Evolutionary conservation across 1,284 basidiomycete species (phyloP), one percentile per base, ranked within the genome.

Genomic region (Cryptococcus depauperatus): DNA sequence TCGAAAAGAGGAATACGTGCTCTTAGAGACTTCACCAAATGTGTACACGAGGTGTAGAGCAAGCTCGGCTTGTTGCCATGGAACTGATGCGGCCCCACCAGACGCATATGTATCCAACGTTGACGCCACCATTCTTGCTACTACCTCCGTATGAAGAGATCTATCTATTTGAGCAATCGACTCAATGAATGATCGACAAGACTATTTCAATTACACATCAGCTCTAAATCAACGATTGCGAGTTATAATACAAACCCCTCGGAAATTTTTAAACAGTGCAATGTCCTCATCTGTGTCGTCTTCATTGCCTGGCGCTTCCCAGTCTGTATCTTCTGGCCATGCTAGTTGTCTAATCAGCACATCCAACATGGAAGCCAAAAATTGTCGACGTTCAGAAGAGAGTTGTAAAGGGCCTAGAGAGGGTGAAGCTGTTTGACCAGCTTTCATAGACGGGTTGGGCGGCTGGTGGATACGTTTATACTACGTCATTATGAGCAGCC

Each of bases 41-140:
- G 92, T 85, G 66, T 82, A 96, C 1, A 96, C 82, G 23, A 97
- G 78, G 66, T 90, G 90, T 14, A 96, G 74, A 0, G 88, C 90
- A 18, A 98, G 76, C 68, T 99, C 95, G 1, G 86, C 86, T 59
- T 95, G 85, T 62, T 92, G 83, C 96, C 96, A 99, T 41, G 84
- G 79, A 18, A 95, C 61, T 55, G 59, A 61, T 1, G 56, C 50
- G 0, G 58, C 50, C 5, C 70, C 70, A n/a, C 56, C 55, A 5
- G 55, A 35, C 37, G 61, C 54, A 19, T 66, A 54, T 1, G 59
- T 47, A 42, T 69, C 62, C 4, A 70, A 58, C 0, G 64, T 70
- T 25, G 53, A 55, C 19, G 62, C 56, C 21, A 70, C 66, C 33
- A 69, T 66, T 40, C 60, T 61, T 6, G 69, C 66, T 9, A 71